Percentiles rank a stretch among this genome's conserved stretches.
Evolutionary conservation across 2,329 filamentous ascomycete species (phyloP).

Genomic region (Xylaria sp.): DNA sequence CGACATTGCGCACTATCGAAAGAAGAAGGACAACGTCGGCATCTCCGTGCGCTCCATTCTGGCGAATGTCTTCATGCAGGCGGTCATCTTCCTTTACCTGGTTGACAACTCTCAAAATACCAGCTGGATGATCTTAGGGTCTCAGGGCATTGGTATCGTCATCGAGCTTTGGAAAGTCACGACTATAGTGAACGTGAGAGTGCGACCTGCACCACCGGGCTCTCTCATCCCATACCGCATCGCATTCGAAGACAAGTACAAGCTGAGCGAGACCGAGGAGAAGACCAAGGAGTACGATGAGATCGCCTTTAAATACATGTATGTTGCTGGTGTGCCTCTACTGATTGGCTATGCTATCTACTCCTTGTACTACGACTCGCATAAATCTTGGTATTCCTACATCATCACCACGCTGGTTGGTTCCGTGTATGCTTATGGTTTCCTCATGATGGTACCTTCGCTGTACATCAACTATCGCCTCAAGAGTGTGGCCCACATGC

Average conservation of each 20-base stretch:
- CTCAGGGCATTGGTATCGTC: constrained; percentile 82
- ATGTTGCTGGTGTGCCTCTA: constrained; percentile 88
- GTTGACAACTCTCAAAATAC: constrained; percentile 98
- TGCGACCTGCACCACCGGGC: constrained; percentile 74
- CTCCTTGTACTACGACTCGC: constrained; percentile 89
- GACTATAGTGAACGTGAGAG: constrained; percentile 87
- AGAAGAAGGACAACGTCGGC: constrained; percentile 99
- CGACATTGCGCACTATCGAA: constrained; percentile 97
- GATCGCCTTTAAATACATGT: constrained; percentile 98
- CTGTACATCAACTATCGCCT: constrained; percentile 99
- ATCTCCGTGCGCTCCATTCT: constrained; percentile 96
- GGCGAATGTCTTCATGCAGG: constrained; percentile 97
- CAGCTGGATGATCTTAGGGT: constrained; percentile 97
- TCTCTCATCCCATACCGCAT: constrained; percentile 82
- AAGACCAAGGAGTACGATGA: constrained; percentile 99
- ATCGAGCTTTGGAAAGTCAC: constrained; percentile 92
- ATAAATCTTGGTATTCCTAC: constrained; percentile 99
- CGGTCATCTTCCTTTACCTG: constrained; percentile 94
- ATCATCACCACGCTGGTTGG: constrained; percentile 94
- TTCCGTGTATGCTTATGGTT: constrained; percentile 96
- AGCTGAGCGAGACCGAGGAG: constrained; percentile 92
- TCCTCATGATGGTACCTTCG: constrained; percentile 98
- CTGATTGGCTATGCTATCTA: constrained; percentile 90
- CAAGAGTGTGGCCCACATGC: constrained; percentile 96
- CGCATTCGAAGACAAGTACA: constrained; percentile 94